Conservation (phyloP, 257 asterid species). For the Salvia miltiorrhiza region DNA sequence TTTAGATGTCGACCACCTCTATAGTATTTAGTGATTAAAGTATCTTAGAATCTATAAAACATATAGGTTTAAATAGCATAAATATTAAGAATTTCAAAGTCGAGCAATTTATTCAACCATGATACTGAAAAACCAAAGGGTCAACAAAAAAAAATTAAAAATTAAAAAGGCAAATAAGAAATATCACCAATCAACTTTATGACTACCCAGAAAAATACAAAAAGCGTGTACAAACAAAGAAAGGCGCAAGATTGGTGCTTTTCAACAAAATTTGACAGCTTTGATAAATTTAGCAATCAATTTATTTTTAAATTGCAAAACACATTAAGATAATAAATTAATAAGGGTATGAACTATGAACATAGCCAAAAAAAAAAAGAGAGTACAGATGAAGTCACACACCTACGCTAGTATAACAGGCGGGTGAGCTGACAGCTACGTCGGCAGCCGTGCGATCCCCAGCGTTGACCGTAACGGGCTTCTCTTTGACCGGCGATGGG, state of each 20-base stretch:
- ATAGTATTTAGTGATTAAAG: not conserved
- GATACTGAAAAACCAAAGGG: not conserved
- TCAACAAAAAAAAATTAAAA: not conserved
- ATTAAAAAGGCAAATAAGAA: not conserved
- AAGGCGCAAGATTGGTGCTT: constrained; percentile 1
- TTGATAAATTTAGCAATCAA: not conserved
- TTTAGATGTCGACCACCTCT: not conserved
- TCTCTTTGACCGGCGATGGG: constrained; percentile 57
- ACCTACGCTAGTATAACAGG: constrained; percentile 18
- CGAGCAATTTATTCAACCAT: not conserved
- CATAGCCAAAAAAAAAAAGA: not conserved
- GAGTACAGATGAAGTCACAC: not conserved
- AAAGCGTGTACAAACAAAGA: constrained; percentile 15
- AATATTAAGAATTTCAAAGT: not conserved
- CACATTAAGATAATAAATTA: too few species aligned
- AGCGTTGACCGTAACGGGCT: constrained; percentile 29
- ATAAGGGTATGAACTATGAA: too few species aligned
- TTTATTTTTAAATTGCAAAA: too few species aligned
- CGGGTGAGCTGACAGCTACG: constrained; percentile 28
- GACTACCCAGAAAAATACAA: constrained; percentile 20
- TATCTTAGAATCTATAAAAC: not conserved
- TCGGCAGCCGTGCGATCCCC: constrained; percentile 24
- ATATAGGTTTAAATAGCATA: constrained; percentile 3
- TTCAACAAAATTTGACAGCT: not conserved
- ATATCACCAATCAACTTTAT: constrained; percentile 17